A percentile compares a stretch with the other conserved stretches of the same genome.
phyloP scores from a whole-genome alignment of 768 basidiomycete genomes.

The Xerocomellus intermedius region DNA sequence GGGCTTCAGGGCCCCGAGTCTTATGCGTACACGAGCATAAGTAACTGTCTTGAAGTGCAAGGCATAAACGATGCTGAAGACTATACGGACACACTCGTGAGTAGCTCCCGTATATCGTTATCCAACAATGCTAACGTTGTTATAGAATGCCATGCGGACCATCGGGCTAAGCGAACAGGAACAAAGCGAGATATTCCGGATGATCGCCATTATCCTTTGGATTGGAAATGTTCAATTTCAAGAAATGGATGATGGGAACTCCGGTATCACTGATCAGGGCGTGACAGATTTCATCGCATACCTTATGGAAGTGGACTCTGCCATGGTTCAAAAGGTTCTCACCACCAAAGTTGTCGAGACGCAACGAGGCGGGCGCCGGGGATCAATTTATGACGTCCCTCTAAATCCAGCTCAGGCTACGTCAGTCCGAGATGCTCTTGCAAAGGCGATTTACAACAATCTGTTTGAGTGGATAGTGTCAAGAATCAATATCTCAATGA shows the following conservation, averaged over 20 bases:
- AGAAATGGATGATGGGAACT: constrained; percentile 89
- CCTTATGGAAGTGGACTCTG: constrained; percentile 83
- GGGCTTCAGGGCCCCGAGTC: constrained; percentile 95
- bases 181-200: constrained; percentile 90
- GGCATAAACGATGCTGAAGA: constrained; percentile 90
- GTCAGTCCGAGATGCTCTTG: constrained; percentile 85
- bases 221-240: constrained; percentile 91
- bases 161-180: constrained; percentile 86
- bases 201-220: constrained; percentile 92
- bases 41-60: constrained; percentile 87
- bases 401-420: constrained; percentile 88
- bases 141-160: constrained; percentile 86
- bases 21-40: constrained; percentile 89
- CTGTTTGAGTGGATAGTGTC: constrained; percentile 99
- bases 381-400: constrained; percentile 97
- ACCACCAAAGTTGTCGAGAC: constrained; percentile 89
- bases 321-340: constrained; percentile 81
- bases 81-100: constrained; percentile 83
- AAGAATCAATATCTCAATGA: constrained; percentile 95
- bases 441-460: constrained; percentile 98
- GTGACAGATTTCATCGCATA: constrained; percentile 97
- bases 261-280: constrained; percentile 71
- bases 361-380: constrained; percentile 85
- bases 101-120: constrained; percentile 25
- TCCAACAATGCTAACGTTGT: not conserved